Percentiles rank a stretch among this genome's conserved stretches.
These are phyloP conservation scores for Gloeophyllum trabeum DNA, from an alignment of 768 basidiomycete genomes.

Conservation along the genomic window DNA sequence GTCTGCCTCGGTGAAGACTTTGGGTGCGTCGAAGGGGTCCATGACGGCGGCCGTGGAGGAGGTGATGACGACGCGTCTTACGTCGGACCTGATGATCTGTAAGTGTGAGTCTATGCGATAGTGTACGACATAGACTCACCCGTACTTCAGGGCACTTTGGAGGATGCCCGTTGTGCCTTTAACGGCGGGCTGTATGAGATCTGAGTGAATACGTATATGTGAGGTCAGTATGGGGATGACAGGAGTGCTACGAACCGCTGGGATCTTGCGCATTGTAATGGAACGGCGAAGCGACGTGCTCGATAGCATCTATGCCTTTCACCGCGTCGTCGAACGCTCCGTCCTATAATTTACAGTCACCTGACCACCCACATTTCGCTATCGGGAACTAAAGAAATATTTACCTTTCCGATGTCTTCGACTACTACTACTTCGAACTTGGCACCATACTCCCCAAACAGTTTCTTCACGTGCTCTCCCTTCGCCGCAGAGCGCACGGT, in stretches of 20 bases:
- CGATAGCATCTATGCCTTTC: conserved; percentile 31
- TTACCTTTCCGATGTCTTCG: conserved; percentile 31
- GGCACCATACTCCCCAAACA: conserved; percentile 21
- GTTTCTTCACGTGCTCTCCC: conserved; percentile 26
- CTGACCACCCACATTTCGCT: neutral
- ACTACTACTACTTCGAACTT: conserved; percentile 32
- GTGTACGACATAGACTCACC: conserved; percentile 21
- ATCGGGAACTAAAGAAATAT: neutral
- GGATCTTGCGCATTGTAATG: conserved; percentile 11
- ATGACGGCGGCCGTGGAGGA: conserved; percentile 41
- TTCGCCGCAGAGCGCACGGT: conserved; percentile 33
- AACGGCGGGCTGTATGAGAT: conserved; percentile 61
- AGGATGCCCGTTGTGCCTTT: conserved; percentile 58
- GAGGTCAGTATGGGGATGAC: no score
- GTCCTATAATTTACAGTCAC: conserved; percentile 5
- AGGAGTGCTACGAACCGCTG: no score
- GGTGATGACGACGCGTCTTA: conserved; percentile 56
- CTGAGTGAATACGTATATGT: conserved; percentile 18
- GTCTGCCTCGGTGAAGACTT: conserved; percentile 34
- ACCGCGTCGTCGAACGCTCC: conserved; percentile 34
- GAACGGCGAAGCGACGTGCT: conserved; percentile 26
- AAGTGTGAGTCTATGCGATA: no score
- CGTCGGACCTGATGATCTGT: conserved; percentile 7
- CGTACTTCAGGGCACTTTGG: conserved; percentile 41
- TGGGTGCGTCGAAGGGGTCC: conserved; percentile 8